Evolutionary conservation across 805 yeast genomes (phyloP), one percentile per base, ranked within the genome.

Genomic region (Hanseniaspora meyeri): DNA sequence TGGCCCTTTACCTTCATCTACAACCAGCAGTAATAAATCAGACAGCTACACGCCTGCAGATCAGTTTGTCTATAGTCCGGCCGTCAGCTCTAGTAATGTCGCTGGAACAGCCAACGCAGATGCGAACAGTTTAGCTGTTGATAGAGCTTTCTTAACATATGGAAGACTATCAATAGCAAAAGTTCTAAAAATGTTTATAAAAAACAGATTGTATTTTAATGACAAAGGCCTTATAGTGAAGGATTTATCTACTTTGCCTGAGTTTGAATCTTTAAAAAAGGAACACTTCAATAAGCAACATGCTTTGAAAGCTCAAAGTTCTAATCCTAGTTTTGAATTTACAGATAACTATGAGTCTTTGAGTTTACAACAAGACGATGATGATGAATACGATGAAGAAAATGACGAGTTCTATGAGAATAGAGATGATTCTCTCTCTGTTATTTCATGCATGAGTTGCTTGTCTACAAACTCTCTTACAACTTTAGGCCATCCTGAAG

Each of bases 361-460:
- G 8, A 16, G 29, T 12, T 19, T 46, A 34, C 49, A 32, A 14
- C 43, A 50, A 24, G 54, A 42, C 29, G 31, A 43, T n/a, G 49
- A 55, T 34, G 57, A 48, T 7, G 57, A 54, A 3, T 51, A 34
- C 10, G 57, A 54, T 19, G 48, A 54, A 4, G 48, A 47, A 16
- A 43, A 47, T 7, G 50, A 52, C 9, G 51, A 43, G 4, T 32
- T 36, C 27, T 45, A 43, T 14, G 49, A 49, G 2, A 32, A 38
- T 12, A 49, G 47, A 17, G 60, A 51, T 2, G 72, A 69, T 39
- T 65, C 71, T 8, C 63, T 69, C 0, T 69, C 72, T 6, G 56
- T 66, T 12, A 63, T 68, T 40, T 68, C 71, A 43, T 68, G 71
- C 54, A 69, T 68, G n/a, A 68, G 71, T 4, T 69, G 71, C 46